phyloP scores from a whole-genome alignment of 2,329 filamentous ascomycete genomes.

The Microascus cirrosus region DNA sequence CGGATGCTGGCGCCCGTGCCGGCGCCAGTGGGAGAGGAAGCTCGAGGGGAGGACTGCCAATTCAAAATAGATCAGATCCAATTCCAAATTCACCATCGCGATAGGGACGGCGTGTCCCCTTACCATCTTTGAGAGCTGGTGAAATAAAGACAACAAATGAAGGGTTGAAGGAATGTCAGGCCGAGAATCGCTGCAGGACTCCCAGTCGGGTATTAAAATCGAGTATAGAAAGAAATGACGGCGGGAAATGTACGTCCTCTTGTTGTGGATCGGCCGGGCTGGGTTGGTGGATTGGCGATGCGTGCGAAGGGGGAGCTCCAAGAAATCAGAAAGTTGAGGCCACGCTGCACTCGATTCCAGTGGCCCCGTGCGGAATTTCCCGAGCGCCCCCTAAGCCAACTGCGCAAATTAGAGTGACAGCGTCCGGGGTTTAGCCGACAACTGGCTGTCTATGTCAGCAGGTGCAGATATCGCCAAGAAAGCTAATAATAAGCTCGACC shows the following conservation, averaged over 20 bases:
- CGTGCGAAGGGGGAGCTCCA: not conserved
- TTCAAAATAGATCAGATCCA: not conserved
- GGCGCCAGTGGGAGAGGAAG: constrained; percentile 49
- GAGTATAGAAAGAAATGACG: not conserved
- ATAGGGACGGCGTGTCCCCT: not conserved
- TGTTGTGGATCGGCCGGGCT: not conserved
- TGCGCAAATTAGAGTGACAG: not conserved
- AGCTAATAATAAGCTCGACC: not conserved
- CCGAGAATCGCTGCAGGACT: constrained; percentile 2
- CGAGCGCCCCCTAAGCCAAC: not conserved
- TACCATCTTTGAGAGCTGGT: constrained; percentile 1
- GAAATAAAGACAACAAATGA: not conserved
- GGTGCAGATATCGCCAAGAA: not conserved
- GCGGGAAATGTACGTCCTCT: not conserved
- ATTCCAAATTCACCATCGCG: not conserved
- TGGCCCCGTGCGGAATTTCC: not conserved
- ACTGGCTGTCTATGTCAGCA: not conserved
- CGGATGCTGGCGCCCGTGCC: constrained; percentile 62
- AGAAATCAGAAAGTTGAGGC: constrained; percentile 1
- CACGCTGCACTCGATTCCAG: constrained; percentile 2
- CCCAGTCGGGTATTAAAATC: not conserved
- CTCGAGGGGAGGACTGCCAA: constrained; percentile 44
- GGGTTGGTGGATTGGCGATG: not conserved
- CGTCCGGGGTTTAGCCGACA: not conserved
- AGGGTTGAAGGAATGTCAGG: not conserved